Percentiles rank a stretch among this genome's conserved stretches.
Evolutionary conservation across 2,329 filamentous ascomycete species (phyloP).

Genomic region (Chaetomiaceae sp.): DNA sequence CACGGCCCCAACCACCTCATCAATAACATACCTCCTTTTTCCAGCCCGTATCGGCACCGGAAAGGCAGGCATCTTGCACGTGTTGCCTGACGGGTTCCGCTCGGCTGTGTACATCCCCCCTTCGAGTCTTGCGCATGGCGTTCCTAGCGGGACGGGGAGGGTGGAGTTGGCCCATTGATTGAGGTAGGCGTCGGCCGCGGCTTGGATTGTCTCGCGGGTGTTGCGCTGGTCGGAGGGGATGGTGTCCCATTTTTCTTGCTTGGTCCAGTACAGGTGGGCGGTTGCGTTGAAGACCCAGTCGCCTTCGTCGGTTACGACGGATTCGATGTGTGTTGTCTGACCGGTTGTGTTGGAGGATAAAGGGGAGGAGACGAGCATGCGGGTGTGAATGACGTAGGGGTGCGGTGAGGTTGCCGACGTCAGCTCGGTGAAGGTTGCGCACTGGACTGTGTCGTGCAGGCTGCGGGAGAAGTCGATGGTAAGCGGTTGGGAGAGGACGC

Average conservation of each 20-base stretch:
- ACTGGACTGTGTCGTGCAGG: slow-evolving; percentile 24
- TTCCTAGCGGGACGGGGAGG: slow-evolving; percentile 22
- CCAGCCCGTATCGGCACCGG: slow-evolving; percentile 22
- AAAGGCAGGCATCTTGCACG: slow-evolving; percentile 25
- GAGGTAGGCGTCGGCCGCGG: slow-evolving; percentile 27
- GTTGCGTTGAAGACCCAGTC: slow-evolving; percentile 30
- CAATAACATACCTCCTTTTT: slow-evolving; percentile 28
- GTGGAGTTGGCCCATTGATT: slow-evolving; percentile 24
- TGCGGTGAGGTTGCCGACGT: slow-evolving; percentile 5
- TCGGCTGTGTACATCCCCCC: slow-evolving; percentile 25
- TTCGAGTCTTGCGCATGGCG: slow-evolving; percentile 27
- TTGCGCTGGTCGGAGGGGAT: slow-evolving; percentile 22
- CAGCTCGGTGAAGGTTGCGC: slow-evolving; percentile 20
- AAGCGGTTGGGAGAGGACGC: slow-evolving; percentile 22
- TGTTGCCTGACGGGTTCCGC: slow-evolving; percentile 16
- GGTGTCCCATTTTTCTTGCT: slow-evolving; percentile 23
- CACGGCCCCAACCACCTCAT: slow-evolving; percentile 28
- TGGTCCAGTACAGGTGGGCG: slow-evolving; percentile 22
- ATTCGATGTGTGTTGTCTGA: slow-evolving; percentile 14
- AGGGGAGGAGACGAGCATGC: not conserved
- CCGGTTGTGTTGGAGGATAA: no score
- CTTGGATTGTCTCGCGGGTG: slow-evolving; percentile 22
- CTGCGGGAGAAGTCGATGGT: slow-evolving; percentile 25
- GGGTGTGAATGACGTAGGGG: slow-evolving; percentile 15
- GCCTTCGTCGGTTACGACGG: slow-evolving; percentile 22